Conservation (phyloP, 768 basidiomycete genomes). For the Boletus sensibilis region DNA sequence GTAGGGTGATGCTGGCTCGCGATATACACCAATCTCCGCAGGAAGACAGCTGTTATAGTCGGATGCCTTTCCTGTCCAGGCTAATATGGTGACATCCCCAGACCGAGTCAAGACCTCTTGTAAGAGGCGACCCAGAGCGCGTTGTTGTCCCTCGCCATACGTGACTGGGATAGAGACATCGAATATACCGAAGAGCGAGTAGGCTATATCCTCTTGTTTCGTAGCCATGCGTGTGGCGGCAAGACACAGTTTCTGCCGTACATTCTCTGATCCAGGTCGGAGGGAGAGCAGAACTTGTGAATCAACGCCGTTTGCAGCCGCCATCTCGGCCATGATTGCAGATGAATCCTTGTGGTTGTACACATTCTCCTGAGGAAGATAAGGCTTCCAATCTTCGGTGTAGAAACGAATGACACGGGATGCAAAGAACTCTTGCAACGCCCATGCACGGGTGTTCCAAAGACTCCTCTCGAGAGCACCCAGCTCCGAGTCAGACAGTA, state of each 20-base stretch:
- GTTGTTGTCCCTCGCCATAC: not conserved
- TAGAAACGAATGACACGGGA: no score
- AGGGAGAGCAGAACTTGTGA: not conserved
- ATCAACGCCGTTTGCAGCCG: not conserved
- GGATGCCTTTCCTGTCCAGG: not conserved
- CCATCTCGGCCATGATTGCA: not conserved
- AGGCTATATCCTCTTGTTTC: not conserved
- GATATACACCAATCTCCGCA: not conserved
- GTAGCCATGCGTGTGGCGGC: not conserved
- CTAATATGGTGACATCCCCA: not conserved
- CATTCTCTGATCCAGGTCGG: not conserved
- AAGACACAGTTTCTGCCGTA: not conserved
- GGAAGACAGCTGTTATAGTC: not conserved
- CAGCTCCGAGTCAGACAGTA: not conserved
- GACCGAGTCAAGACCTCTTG: not conserved
- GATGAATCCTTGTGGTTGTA: not conserved
- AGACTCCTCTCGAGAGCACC: not conserved
- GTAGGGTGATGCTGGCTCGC: not conserved
- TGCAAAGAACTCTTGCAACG: no score
- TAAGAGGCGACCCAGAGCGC: not conserved
- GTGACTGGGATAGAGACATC: not conserved
- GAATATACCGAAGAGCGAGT: not conserved
- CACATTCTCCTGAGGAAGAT: not conserved
- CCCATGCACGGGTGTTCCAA: not conserved
- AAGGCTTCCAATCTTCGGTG: not conserved